A percentile compares a stretch with the other conserved stretches of the same genome.
Conservation (phyloP, 2,329 filamentous ascomycete genomes). For the Sporothrix variecibatus region DNA sequence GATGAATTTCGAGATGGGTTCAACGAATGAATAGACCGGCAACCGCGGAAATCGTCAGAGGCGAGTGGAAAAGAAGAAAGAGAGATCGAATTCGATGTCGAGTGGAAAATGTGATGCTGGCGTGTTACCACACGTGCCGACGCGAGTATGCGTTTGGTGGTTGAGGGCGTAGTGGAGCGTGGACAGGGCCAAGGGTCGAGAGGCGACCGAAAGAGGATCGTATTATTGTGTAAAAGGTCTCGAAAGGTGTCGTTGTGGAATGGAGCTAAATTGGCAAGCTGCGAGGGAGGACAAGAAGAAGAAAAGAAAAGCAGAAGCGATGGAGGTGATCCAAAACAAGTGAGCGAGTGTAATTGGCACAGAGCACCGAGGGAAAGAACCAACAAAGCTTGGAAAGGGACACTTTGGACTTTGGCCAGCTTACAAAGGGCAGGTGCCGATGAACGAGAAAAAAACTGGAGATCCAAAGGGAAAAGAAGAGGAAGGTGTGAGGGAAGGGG, state of each 20-base stretch:
- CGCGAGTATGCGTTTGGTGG: slow-evolving; percentile 13
- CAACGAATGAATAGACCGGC: background rate
- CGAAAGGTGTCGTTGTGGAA: slow-evolving; percentile 6
- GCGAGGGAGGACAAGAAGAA: background rate
- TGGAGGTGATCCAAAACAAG: slow-evolving; percentile 35
- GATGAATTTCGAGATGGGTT: background rate
- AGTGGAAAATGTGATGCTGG: too few species aligned
- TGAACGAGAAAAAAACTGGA: background rate
- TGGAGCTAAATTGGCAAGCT: slow-evolving; percentile 23
- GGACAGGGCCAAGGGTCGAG: background rate
- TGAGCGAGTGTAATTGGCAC: slow-evolving; percentile 56
- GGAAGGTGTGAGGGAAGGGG: background rate
- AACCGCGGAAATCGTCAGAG: background rate
- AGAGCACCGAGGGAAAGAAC: slow-evolving; percentile 44
- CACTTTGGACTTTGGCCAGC: background rate
- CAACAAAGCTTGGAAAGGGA: background rate
- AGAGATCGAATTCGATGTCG: background rate
- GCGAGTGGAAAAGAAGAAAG: background rate
- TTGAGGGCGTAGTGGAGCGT: background rate
- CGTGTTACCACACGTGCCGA: background rate
- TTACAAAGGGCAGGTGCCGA: slow-evolving; percentile 3
- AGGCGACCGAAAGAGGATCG: slow-evolving; percentile 21
- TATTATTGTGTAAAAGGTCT: background rate
- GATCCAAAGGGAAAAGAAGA: background rate
- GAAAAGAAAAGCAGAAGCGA: background rate